Evolutionary conservation across 139 green algal genomes (phyloP).

Genomic region (Asterochloris sp.): DNA sequence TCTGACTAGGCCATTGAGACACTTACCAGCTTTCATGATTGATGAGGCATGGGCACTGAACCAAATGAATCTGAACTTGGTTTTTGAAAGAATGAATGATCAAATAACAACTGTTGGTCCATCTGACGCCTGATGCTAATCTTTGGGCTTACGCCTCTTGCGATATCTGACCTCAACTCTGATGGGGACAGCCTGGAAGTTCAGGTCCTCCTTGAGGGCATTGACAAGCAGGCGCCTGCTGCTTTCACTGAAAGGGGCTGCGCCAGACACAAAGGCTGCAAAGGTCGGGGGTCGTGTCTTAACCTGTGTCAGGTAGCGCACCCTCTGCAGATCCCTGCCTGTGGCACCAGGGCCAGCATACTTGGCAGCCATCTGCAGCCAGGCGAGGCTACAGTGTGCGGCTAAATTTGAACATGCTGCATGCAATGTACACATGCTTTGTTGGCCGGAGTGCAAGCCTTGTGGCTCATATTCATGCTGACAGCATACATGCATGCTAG

Average conservation of each 20-base stretch:
- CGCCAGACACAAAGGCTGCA: slow-evolving; percentile 54
- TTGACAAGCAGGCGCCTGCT: slow-evolving; percentile 38
- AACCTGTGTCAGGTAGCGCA: slow-evolving; percentile 64
- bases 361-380: slow-evolving; percentile 12
- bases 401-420: background rate
- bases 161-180: slow-evolving; percentile 26
- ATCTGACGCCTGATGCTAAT: too few species aligned
- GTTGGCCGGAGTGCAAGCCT: background rate
- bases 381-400: background rate
- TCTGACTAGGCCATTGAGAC: too few species aligned
- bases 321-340: slow-evolving; percentile 10
- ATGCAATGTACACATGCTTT: background rate
- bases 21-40: background rate
- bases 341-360: slow-evolving; percentile 5
- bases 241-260: slow-evolving; percentile 13
- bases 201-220: slow-evolving; percentile 43
- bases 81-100: too few species aligned
- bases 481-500: too few species aligned
- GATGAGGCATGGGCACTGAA: background rate
- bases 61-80: background rate
- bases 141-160: background rate
- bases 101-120: too few species aligned
- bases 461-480: too few species aligned
- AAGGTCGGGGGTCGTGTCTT: slow-evolving; percentile 76
- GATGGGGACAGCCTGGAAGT: slow-evolving; percentile 51